Evolutionary conservation across 768 basidiomycete genomes (phyloP), one percentile per base, ranked within the genome.

Genomic region (Leccinum boreale): DNA sequence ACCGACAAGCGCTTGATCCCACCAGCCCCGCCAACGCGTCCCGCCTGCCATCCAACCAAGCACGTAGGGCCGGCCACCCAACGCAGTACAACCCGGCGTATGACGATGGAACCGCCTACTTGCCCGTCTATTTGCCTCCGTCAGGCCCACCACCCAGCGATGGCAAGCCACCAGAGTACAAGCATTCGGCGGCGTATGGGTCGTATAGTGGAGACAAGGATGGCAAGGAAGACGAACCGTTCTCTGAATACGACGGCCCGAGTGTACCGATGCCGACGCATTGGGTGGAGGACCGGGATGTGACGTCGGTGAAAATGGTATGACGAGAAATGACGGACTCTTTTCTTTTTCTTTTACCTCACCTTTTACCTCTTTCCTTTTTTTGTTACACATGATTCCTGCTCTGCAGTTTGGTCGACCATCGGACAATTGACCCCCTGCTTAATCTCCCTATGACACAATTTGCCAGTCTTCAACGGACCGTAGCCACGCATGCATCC

Each of bases 1-100:
- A 88, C 67, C 85, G 86, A 23, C 92, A 94, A 72, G 67, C 85
- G 2, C 79, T 85, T 33, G 87, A 92, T 69, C 91, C 92, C 1
- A 70, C 80, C 3, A 82, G 82, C 60, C 70, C 78, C 39, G 79
- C 73, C 53, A 86, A 87, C 67, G 63, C 77, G 44, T 65, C 73
- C 12, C 83, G 84, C 44, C 51, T 68, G n/a, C 85, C 61, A 58
- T 75, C 56, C 19, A 69, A 70, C 56, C 77, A 73, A 64, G 61
- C 62, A 35, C 77, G 77, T 31, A 68, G 67, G 48, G 74, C 69
- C 46, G 77, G 63, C 31, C 72, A 75, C 63, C 81, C 85, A 1
- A 63, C 77, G 3, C 80, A 83, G 66, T 88, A 89, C 70, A 82
- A 78, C 62, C 81, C 82, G 5, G 83, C 86, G 0, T 89, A 86